Conservation (phyloP, 1,284 basidiomycete genomes). For the Heterobasidion annosum region DNA sequence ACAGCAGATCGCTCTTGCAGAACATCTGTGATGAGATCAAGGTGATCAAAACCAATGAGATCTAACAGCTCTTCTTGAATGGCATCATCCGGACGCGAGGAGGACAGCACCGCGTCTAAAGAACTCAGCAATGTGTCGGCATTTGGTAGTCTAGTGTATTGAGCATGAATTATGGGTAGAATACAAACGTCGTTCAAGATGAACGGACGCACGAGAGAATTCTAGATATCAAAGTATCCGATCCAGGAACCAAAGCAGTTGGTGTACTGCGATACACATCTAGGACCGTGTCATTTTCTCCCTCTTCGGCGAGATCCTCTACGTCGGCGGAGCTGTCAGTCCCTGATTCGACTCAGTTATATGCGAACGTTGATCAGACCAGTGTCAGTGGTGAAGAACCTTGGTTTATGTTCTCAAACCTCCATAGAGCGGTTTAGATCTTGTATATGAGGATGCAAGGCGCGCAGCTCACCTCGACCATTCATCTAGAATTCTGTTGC, state of each 20-base stretch:
- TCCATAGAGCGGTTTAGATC: neutral
- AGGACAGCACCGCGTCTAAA: slow-evolving; percentile 22
- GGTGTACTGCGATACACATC: slow-evolving; percentile 6
- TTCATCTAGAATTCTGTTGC: slow-evolving; percentile 22
- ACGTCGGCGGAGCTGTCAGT: neutral
- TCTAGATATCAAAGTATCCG: slow-evolving; percentile 13
- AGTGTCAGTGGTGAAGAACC: neutral
- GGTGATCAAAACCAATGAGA: slow-evolving; percentile 80
- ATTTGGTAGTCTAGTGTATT: slow-evolving; percentile 21
- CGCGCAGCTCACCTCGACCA: slow-evolving; percentile 22
- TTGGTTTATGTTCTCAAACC: neutral
- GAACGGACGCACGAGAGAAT: slow-evolving; percentile 23
- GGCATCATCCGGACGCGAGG: slow-evolving; percentile 44
- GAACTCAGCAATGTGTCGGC: slow-evolving; percentile 19
- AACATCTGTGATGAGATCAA: slow-evolving; percentile 61
- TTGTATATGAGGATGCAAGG: neutral
- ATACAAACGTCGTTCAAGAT: slow-evolving; percentile 5
- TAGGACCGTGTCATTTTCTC: slow-evolving; percentile 8
- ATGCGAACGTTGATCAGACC: neutral
- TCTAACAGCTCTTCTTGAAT: slow-evolving; percentile 77
- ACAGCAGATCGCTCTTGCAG: slow-evolving; percentile 35
- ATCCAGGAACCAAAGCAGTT: neutral
- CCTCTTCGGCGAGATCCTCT: neutral
- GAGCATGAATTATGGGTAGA: slow-evolving; percentile 1
- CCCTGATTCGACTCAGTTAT: neutral